phyloP scores from a whole-genome alignment of 2,329 filamentous ascomycete genomes.

The Penicillium sp. region DNA sequence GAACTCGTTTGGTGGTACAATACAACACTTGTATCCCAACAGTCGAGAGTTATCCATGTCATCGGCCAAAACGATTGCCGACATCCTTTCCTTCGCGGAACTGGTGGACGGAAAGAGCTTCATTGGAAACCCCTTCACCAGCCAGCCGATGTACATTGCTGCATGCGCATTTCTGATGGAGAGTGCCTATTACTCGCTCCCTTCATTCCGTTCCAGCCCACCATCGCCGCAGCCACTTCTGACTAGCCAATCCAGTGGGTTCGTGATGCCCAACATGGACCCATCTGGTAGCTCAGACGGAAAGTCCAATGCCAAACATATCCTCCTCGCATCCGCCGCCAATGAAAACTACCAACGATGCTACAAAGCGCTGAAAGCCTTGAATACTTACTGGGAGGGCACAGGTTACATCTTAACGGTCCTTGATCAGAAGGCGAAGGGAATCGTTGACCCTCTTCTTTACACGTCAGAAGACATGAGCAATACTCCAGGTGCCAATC shows the following conservation, averaged over 20 bases:
- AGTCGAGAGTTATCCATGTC: slow-evolving; percentile 79
- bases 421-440: slow-evolving; percentile 79
- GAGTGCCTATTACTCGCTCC: slow-evolving; percentile 62
- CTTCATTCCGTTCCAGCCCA: slow-evolving; percentile 53
- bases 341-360: slow-evolving; percentile 84
- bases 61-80: slow-evolving; percentile 84
- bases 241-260: slow-evolving; percentile 31
- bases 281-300: slow-evolving; percentile 23
- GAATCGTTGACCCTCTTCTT: slow-evolving; percentile 67
- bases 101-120: slow-evolving; percentile 80
- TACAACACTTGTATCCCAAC: slow-evolving; percentile 69
- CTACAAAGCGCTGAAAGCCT: slow-evolving; percentile 72
- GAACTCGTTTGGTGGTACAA: slow-evolving; percentile 64
- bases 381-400: slow-evolving; percentile 82
- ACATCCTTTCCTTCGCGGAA: slow-evolving; percentile 80
- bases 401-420: slow-evolving; percentile 82
- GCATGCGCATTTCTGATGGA: slow-evolving; percentile 85
- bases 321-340: slow-evolving; percentile 70
- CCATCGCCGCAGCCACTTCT: slow-evolving; percentile 39
- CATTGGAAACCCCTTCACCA: slow-evolving; percentile 81
- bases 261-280: slow-evolving; percentile 33
- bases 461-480: slow-evolving; percentile 71
- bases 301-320: slow-evolving; percentile 56
- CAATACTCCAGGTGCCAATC: slow-evolving; percentile 55
- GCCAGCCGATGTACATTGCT: slow-evolving; percentile 85